Percentiles rank a stretch among this genome's conserved stretches.
Conservation (phyloP, 441 rosid genomes). For the Euphorbia schlechtendalii region DNA sequence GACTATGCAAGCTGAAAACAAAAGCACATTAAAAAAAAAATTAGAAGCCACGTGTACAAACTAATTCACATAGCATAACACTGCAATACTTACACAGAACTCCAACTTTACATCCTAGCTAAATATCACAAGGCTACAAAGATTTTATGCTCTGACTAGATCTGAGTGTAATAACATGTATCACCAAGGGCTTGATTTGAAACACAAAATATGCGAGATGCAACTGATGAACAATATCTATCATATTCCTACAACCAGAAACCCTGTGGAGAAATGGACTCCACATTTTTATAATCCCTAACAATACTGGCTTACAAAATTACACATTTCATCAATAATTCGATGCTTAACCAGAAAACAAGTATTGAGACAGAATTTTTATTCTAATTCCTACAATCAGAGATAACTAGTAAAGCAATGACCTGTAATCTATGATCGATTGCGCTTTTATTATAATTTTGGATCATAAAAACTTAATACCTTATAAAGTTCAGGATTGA, state of each 20-base stretch:
- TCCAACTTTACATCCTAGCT: neutral
- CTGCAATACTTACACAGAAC: neutral
- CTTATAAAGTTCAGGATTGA: neutral
- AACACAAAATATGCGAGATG: too few species aligned
- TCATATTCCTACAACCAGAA: too few species aligned
- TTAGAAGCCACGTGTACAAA: neutral
- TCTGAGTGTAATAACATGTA: neutral
- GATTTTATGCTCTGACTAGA: neutral
- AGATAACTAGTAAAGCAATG: neutral
- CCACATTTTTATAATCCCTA: too few species aligned
- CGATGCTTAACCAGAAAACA: neutral
- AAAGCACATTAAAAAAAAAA: neutral
- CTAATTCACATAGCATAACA: too few species aligned
- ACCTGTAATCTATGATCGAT: neutral
- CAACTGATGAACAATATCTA: too few species aligned
- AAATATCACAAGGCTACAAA: neutral
- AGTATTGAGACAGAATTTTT: neutral
- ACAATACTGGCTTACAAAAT: too few species aligned
- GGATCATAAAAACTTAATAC: neutral
- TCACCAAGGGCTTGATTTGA: neutral
- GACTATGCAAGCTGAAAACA: neutral
- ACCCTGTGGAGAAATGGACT: too few species aligned
- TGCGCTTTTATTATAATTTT: neutral
- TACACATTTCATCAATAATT: too few species aligned
- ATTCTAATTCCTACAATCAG: neutral